Conservation (phyloP, 73 alveolate genomes). For the Tetrahymena malaccensis region DNA sequence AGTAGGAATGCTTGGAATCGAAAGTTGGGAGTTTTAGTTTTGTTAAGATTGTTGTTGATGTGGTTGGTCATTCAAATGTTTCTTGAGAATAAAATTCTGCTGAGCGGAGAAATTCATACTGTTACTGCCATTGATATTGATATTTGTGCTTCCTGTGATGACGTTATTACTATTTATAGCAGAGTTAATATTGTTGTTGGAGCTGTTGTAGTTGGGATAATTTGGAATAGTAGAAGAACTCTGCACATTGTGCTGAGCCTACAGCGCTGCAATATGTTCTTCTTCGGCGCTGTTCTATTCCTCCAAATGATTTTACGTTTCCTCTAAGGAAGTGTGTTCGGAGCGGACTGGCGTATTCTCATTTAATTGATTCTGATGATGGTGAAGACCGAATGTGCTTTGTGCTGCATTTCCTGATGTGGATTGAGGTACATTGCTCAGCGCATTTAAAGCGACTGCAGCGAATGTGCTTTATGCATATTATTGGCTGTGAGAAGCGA, state of each 20-base stretch:
- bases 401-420: background rate
- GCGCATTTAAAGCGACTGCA: background rate
- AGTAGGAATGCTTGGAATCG: background rate
- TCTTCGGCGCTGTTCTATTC: background rate
- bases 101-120: background rate
- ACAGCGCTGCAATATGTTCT: background rate
- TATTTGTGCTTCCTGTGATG: background rate
- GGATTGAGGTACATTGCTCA: background rate
- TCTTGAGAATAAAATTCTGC: background rate
- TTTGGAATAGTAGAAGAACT: background rate
- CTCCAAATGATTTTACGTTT: background rate
- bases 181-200: background rate
- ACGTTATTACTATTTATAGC: background rate
- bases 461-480: background rate
- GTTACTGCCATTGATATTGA: background rate
- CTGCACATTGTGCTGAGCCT: slow-evolving; percentile 3
- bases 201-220: background rate
- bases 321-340: background rate
- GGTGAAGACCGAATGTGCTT: background rate
- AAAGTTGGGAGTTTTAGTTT: background rate
- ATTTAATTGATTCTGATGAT: background rate
- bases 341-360: background rate
- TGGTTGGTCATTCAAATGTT: background rate
- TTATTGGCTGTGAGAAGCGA: background rate
- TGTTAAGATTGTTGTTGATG: background rate